Base-by-base conservation (phyloP, 2,329 filamentous ascomycete species). In the Phaeosphaeriaceae sp. region DNA sequence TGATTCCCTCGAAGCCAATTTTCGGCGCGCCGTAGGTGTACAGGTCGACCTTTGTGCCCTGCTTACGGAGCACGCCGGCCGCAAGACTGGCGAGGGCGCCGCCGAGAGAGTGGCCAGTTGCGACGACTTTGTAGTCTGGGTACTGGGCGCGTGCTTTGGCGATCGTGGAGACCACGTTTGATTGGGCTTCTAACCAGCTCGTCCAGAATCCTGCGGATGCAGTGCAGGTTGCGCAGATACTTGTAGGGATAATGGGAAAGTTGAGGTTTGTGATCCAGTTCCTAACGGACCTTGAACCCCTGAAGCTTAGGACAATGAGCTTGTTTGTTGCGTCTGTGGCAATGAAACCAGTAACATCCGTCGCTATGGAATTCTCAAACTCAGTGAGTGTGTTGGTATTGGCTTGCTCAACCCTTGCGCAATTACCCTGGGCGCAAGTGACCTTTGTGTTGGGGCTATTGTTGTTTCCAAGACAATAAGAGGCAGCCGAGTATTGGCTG, bases 91-190 rank as follows among this genome's bases (percentile, higher is more conserved):
- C 84, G 2, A 90, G 75, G 6, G 86, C 86, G 20, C 77, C 87
- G 39, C 87, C 87, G 3, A 90, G 82, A 8, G 84, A 87, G 75
- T 90, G 87, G 29, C 87, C 88, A 0, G 85, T 85, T n/a, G 80
- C 70, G 15, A 87, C 67, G 64, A 88, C 64, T 37, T 68, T 68
- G 74, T 81, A 87, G 39, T 51, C 54, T 1, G 85, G 83, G 72
- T 84, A 72, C 21, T 75, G 67, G 1, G 65, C 61, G 33, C 65
- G 67, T 3, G 83, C 82, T 1, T 67, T 50, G 16, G 70, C 55
- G 17, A 88, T 64, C 44, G 77, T 78, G 1, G 63, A 56, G 6
- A 81, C 56, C 13, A 81, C 77, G 4, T 63, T 59, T 2, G 48
- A 44, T 12, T 75, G 61, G 16, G 86, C 77, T 52, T 87, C 84